Base-by-base conservation (phyloP, 2,329 filamentous ascomycete species). In the Exophiala bonariae region DNA sequence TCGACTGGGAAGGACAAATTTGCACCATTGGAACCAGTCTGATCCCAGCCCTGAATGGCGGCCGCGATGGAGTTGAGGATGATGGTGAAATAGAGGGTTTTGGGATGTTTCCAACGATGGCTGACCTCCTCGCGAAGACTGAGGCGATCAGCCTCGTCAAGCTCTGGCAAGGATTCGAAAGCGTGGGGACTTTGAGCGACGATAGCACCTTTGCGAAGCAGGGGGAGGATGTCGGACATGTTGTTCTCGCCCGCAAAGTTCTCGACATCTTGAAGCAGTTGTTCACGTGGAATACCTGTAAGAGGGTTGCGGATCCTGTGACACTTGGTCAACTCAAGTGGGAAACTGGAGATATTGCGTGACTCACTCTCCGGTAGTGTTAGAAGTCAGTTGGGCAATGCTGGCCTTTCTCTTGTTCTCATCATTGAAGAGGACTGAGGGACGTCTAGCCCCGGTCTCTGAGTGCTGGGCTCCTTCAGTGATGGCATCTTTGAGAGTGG, bases 161-260 rank as follows among this genome's bases (percentile, higher is more conserved):
- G 75, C 9, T 80, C 77, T 41, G 79, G 69, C 32, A 89, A 75
- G 26, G 75, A 70, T 47, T 87, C 83, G 62, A 78, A 87, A 22
- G 75, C 73, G 7, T 71, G 69, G 0, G 86, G 86, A 56, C 85
- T 81, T 63, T 88, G 85, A 2, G 87, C 87, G 14, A 90, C 78
- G 9, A 92, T 73, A 3, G 87, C 88, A 26, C 86, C 87, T 59
- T 84, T 85, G 41, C 78, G 74, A 41, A 90, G 74, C 13, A 85
- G 61, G 3, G 71, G 67, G 3, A 81, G 67, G 55, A 85, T 75
- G 44, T 85, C 78, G 2, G 70, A 65, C 19, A 90, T 72, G 18
- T 75, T 75, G 56, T 85, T 79, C 33, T 76, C 68, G 11, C 71
- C 69, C 31, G 82, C 84, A 59, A 60, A 66, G 7, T 50, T 45